Base-by-base conservation (phyloP, 345 rosid species). In the Heritiera fomes region DNA sequence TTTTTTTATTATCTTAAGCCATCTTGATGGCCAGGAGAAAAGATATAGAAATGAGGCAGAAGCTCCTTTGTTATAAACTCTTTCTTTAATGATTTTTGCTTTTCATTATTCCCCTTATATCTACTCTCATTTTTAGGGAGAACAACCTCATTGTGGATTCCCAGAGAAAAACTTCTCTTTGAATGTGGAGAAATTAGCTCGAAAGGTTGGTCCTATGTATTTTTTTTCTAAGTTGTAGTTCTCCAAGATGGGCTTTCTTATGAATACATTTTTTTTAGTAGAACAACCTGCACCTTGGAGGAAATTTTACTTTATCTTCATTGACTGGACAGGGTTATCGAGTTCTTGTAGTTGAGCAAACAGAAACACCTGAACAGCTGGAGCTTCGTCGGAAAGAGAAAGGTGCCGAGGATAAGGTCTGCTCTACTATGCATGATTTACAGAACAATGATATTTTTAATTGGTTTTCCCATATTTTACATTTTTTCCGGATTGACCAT, bases 141-240 rank as follows among this genome's bases (percentile, higher is more conserved):
- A 91, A 52, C 99, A 96, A 84, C 99, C 99, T 67, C 99, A 96
- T 79, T 96, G 99, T 90, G 99, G 99, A 76, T 96, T 96, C 88
- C 99, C 99, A 4, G 99, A 96, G 88, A 92, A 77, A 81, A 96
- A 94, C 86, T 96, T 92, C 84, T 88, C 95, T 43, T 82, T 91
- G 90, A 92, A 96, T 83, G 86, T 89, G 43, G 97, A 94, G 88
- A 96, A 94, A 86, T 85, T 96, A 85, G 98, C 97, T 71, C 82
- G 87, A 86, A 96, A 96, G 98, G 98, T 96, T 83, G 45, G 89
- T 70, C 50, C 72, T 41, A 53, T 72, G 45, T 69, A 62, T 55
- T 20, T 61, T 75, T 52, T 56, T 17, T 61, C 53, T 58, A 72
- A 75, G 78, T 46, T 67, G 43, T 77, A 77, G 53, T 73, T 75